Conservation (phyloP, 2,329 filamentous ascomycete genomes). For the Atkinsonella hypoxylon region DNA sequence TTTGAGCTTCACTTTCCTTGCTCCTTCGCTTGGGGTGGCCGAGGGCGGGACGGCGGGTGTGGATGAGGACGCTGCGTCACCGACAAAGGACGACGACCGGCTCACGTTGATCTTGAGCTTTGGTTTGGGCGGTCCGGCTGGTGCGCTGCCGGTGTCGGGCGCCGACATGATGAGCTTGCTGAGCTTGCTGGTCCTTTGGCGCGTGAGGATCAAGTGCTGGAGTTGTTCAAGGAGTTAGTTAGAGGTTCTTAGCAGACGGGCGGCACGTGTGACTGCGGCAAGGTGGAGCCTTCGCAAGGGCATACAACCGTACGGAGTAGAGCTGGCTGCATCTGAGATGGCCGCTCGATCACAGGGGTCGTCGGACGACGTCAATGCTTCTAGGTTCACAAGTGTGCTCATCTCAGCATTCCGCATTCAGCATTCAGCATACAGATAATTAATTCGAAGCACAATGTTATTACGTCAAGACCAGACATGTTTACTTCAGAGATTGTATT, state of each 20-base stretch:
- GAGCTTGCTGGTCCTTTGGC: not conserved
- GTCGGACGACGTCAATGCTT: too few species aligned
- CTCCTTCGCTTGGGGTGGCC: constrained; percentile 19
- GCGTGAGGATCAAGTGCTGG: not conserved
- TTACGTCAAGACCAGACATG: too few species aligned
- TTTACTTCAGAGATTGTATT: too few species aligned
- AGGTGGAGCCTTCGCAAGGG: not conserved
- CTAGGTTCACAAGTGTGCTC: too few species aligned
- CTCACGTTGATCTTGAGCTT: constrained; percentile 29
- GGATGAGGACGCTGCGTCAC: constrained; percentile 14
- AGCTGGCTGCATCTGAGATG: too few species aligned
- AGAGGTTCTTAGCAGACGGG: too few species aligned
- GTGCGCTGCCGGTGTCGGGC: constrained; percentile 10
- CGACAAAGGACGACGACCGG: constrained; percentile 23
- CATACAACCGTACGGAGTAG: too few species aligned
- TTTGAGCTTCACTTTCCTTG: constrained; percentile 31
- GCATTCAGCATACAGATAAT: too few species aligned
- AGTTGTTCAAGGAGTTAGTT: too few species aligned
- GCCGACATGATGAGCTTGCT: not conserved
- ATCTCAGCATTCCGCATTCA: too few species aligned
- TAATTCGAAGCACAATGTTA: too few species aligned
- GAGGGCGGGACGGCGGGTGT: constrained; percentile 8
- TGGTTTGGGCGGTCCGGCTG: constrained; percentile 21
- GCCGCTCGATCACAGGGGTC: too few species aligned
- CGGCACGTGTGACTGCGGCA: not conserved